These are phyloP conservation scores for Chlorella vulgaris DNA, from an alignment of 139 green algal genomes.

Conservation along the genomic window DNA sequence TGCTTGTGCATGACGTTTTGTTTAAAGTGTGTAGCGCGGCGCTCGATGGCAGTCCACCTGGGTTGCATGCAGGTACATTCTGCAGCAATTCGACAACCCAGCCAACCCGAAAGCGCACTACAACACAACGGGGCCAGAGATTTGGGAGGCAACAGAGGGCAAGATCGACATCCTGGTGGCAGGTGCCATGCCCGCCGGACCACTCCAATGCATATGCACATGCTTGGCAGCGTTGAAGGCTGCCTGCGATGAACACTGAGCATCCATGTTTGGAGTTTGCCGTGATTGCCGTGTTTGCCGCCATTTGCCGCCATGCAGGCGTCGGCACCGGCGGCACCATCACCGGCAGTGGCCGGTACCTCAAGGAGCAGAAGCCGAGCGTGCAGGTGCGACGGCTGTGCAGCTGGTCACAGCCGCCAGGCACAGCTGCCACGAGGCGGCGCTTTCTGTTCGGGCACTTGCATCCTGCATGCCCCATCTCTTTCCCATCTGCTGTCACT, in stretches of 20 bases:
- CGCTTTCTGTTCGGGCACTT: too few relatives aligned
- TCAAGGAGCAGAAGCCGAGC: constrained; percentile 78
- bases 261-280: too few relatives aligned
- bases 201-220: too few relatives aligned
- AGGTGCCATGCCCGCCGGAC: neutral
- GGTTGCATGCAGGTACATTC: constrained; percentile 48
- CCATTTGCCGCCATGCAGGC: too few relatives aligned
- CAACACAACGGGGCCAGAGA: constrained; percentile 94
- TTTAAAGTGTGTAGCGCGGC: neutral
- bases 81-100: constrained; percentile 70
- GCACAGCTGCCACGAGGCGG: neutral
- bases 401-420: neutral
- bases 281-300: too few relatives aligned
- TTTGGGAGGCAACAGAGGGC: constrained; percentile 89
- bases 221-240: too few relatives aligned
- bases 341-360: constrained; percentile 78
- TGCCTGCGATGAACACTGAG: neutral
- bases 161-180: constrained; percentile 71
- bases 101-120: constrained; percentile 89
- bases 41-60: neutral
- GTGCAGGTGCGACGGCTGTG: constrained; percentile 57
- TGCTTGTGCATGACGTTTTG: neutral
- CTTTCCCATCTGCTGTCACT: neutral
- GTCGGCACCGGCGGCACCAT: constrained; percentile 94
- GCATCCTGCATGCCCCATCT: neutral